phyloP scores from a whole-genome alignment of 2,329 filamentous ascomycete genomes.

The Aspergillus clavatus region DNA sequence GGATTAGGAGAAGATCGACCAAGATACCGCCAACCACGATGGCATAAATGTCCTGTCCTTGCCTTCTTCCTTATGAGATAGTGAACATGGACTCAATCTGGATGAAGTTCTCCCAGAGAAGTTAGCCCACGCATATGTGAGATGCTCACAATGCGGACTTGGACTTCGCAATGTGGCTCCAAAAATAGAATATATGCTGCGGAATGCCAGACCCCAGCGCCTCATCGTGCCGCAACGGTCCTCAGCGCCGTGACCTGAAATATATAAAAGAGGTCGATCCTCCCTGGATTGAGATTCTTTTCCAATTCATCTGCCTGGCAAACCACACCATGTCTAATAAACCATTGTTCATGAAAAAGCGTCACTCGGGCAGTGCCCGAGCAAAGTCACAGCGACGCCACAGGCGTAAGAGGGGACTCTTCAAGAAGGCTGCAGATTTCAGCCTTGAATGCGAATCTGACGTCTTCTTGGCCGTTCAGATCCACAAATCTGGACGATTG shows the following conservation, averaged over 20 bases:
- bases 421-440: constrained; percentile 18
- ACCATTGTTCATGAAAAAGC: constrained; percentile 10
- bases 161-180: neutral
- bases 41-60: constrained; percentile 10
- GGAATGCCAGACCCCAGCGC: too few relatives aligned
- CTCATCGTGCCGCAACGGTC: too few relatives aligned
- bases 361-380: constrained; percentile 12
- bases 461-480: constrained; percentile 12
- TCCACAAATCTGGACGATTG: constrained; percentile 14
- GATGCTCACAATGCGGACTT: neutral
- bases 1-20: constrained; percentile 10
- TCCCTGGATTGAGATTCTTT: neutral
- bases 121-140: neutral
- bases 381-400: constrained; percentile 15
- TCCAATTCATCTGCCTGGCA: neutral
- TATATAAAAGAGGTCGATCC: too few relatives aligned
- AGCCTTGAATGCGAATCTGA: constrained; percentile 16
- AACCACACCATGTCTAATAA: constrained; percentile 5
- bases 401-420: constrained; percentile 12
- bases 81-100: neutral
- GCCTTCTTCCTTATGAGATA: neutral
- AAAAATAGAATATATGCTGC: too few relatives aligned
- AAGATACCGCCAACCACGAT: constrained; percentile 14
- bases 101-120: neutral
- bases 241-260: too few relatives aligned